phyloP scores from a whole-genome alignment of 768 basidiomycete genomes.

The Asterophora parasitica region DNA sequence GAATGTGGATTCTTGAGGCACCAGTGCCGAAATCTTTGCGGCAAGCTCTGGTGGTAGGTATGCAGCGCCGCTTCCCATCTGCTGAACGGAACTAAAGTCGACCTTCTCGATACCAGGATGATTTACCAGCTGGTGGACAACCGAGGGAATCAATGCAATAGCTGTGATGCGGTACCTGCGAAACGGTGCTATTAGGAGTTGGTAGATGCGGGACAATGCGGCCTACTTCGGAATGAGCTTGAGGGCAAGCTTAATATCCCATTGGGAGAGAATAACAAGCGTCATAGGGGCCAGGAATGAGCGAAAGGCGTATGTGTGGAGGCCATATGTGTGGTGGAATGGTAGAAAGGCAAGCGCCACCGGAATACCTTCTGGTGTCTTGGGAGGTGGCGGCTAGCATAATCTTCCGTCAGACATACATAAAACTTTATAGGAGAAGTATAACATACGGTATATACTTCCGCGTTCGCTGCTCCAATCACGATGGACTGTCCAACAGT shows the following conservation, averaged over 20 bases:
- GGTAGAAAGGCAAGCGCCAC: conserved; percentile 57
- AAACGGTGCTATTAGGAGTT: neutral
- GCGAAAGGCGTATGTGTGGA: conserved; percentile 50
- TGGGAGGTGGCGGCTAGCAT: conserved; percentile 32
- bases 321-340: conserved; percentile 62
- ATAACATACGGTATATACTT: conserved; percentile 35
- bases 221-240: conserved; percentile 55
- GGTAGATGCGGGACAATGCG: neutral
- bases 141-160: conserved; percentile 54
- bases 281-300: conserved; percentile 42
- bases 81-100: conserved; percentile 49
- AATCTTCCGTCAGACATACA: neutral
- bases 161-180: conserved; percentile 50
- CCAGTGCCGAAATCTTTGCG: conserved; percentile 31
- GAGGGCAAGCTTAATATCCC: conserved; percentile 51
- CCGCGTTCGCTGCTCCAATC: conserved; percentile 21
- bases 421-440: neutral
- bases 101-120: conserved; percentile 42
- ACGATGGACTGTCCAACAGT: conserved; percentile 37
- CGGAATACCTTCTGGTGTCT: conserved; percentile 41
- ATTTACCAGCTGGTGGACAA: conserved; percentile 60
- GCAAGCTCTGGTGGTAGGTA: conserved; percentile 58
- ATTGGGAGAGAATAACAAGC: conserved; percentile 51
- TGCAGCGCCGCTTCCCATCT: conserved; percentile 53
- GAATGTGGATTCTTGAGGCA: conserved; percentile 30